phyloP scores from a whole-genome alignment of 352 stramenopile species.

The Phytophthora sansomeana region DNA sequence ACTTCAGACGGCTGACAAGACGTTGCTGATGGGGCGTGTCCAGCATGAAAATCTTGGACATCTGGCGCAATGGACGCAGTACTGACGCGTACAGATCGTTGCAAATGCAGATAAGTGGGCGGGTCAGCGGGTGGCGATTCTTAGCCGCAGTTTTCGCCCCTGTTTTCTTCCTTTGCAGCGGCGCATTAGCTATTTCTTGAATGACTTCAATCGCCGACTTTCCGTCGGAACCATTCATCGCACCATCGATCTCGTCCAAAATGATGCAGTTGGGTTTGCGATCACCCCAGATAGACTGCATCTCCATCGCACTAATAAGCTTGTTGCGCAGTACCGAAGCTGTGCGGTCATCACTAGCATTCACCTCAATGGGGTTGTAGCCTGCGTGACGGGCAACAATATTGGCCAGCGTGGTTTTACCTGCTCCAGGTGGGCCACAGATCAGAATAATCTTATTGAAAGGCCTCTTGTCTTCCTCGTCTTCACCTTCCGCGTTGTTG shows the following conservation, averaged over 20 bases:
- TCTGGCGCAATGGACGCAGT: conserved; percentile 94
- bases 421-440: conserved; percentile 92
- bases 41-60: conserved; percentile 95
- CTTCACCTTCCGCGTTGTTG: conserved; percentile 21
- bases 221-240: conserved; percentile 89
- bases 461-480: conserved; percentile 65
- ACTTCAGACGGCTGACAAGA: conserved; percentile 92
- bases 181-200: conserved; percentile 92
- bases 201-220: conserved; percentile 91
- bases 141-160: conserved; percentile 39
- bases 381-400: conserved; percentile 96
- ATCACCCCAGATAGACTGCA: conserved; percentile 89
- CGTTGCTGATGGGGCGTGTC: conserved; percentile 83
- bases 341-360: conserved; percentile 98
- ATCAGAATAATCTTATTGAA: conserved; percentile 95
- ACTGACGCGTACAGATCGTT: conserved; percentile 98
- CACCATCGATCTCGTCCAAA: conserved; percentile 98
- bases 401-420: conserved; percentile 98
- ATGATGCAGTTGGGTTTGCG: conserved; percentile 97
- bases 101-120: conserved; percentile 98
- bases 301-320: conserved; percentile 92
- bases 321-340: conserved; percentile 92
- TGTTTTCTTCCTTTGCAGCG: conserved; percentile 68
- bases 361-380: conserved; percentile 98
- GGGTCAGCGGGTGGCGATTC: conserved; percentile 82